A percentile compares a stretch with the other conserved stretches of the same genome.
These are phyloP conservation scores for Quercus phellos DNA, from an alignment of 331 rosid species.

Conservation along the genomic window DNA sequence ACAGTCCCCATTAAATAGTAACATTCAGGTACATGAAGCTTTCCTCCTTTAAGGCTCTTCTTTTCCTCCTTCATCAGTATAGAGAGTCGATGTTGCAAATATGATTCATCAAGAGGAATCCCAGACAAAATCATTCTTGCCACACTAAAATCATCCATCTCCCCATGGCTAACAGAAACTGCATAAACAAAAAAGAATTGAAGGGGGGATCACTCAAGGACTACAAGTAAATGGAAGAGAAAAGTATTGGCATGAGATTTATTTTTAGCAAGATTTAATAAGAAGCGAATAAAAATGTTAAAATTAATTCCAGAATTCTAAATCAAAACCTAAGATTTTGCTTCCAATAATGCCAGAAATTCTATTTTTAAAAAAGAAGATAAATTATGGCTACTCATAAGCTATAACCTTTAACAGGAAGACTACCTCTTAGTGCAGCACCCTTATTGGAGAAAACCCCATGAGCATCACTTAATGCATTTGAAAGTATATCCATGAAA, in stretches of 20 bases:
- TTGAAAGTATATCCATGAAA: conserved; percentile 45
- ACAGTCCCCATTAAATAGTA: conserved; percentile 79
- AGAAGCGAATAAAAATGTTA: neutral
- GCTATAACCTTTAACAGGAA: neutral
- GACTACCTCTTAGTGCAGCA: conserved; percentile 55
- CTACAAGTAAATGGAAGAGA: neutral
- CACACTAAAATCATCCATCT: conserved; percentile 40
- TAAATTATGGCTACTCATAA: neutral
- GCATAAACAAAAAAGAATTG: conserved; percentile 18
- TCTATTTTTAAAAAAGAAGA: neutral
- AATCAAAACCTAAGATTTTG: neutral
- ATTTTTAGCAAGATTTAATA: neutral
- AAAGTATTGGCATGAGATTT: neutral
- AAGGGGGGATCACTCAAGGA: neutral
- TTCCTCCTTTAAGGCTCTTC: conserved; percentile 47
- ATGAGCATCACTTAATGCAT: conserved; percentile 39
- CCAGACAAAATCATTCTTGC: conserved; percentile 64
- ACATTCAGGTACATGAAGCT: conserved; percentile 42
- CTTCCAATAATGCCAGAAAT: conserved; percentile 8
- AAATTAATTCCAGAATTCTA: neutral
- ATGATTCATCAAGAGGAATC: conserved; percentile 71
- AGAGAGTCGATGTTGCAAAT: conserved; percentile 45
- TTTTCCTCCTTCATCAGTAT: conserved; percentile 36
- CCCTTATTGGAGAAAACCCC: conserved; percentile 43
- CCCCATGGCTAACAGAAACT: conserved; percentile 48